These are phyloP conservation scores for Polytrichum commune DNA, from an alignment of 225 moss, liverwort and hornwort species.

Conservation along the genomic window DNA sequence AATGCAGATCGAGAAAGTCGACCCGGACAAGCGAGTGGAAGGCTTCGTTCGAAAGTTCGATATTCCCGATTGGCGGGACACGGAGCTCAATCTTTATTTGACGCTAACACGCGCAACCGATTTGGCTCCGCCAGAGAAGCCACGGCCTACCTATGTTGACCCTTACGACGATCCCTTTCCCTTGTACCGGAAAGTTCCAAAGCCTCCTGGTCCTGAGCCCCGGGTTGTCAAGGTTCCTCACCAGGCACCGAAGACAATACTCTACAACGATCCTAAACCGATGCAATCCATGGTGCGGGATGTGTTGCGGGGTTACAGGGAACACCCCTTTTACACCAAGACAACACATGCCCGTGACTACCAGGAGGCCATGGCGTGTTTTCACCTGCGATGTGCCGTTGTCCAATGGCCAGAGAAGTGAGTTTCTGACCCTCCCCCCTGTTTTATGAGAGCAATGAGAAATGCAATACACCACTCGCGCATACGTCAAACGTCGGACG, in stretches of 20 bases:
- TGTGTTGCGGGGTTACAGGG: slow-evolving; percentile 43
- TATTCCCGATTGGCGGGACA: slow-evolving; percentile 22
- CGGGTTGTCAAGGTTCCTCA: slow-evolving; percentile 29
- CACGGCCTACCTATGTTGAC: slow-evolving; percentile 16
- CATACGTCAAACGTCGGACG: no score
- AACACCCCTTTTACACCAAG: slow-evolving; percentile 41
- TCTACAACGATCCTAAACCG: slow-evolving; percentile 22
- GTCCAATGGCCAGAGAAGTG: slow-evolving; percentile 64
- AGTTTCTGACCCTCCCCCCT: slow-evolving; percentile 2
- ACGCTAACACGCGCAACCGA: slow-evolving; percentile 41
- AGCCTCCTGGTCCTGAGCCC: neutral
- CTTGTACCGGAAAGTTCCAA: slow-evolving; percentile 30
- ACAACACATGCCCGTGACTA: slow-evolving; percentile 44
- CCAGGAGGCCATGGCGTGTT: slow-evolving; percentile 62
- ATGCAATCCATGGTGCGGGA: slow-evolving; percentile 42
- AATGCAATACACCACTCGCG: no score
- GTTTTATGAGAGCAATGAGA: no score
- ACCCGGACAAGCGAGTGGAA: slow-evolving; percentile 18
- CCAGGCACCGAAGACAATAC: slow-evolving; percentile 25
- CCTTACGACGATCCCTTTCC: slow-evolving; percentile 38
- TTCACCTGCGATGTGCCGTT: slow-evolving; percentile 62
- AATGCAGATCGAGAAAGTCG: slow-evolving; percentile 37
- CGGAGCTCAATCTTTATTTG: slow-evolving; percentile 31
- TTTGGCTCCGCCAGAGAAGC: slow-evolving; percentile 5
- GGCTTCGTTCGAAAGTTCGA: slow-evolving; percentile 35